phyloP scores from a whole-genome alignment of 768 basidiomycete genomes.

The Leccinum sublutescens region DNA sequence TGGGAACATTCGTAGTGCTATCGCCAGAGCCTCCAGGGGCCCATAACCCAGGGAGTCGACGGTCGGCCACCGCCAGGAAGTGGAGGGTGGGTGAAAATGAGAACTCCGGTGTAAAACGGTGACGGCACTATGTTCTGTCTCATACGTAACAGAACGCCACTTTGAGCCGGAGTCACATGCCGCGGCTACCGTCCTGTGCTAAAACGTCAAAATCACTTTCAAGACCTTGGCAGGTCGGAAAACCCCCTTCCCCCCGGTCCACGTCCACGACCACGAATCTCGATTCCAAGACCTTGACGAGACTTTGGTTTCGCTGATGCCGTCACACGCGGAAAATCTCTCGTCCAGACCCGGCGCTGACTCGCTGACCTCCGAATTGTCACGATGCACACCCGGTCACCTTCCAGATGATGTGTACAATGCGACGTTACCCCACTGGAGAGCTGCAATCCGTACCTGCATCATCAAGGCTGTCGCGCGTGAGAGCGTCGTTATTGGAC shows the following conservation, averaged over 20 bases:
- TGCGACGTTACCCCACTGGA: slow-evolving; percentile 60
- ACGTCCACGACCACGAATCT: neutral
- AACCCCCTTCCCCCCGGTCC: neutral
- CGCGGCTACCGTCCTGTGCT: too few relatives aligned
- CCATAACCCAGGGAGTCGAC: too few relatives aligned
- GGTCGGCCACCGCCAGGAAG: too few relatives aligned
- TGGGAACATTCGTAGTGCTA: too few relatives aligned
- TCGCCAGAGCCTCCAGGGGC: too few relatives aligned
- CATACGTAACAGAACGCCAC: too few relatives aligned
- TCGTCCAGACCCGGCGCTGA: neutral
- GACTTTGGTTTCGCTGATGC: slow-evolving; percentile 1
- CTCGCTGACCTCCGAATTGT: neutral
- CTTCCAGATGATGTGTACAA: slow-evolving; percentile 58
- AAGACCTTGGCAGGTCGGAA: too few relatives aligned
- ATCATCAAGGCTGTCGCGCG: slow-evolving; percentile 52
- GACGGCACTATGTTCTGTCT: too few relatives aligned
- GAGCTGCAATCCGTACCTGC: slow-evolving; percentile 53
- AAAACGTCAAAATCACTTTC: too few relatives aligned
- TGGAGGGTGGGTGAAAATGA: too few relatives aligned
- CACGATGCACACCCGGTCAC: slow-evolving; percentile 12
- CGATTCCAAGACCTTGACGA: neutral
- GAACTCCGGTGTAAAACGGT: too few relatives aligned
- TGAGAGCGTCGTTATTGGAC: slow-evolving; percentile 62
- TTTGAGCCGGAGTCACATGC: too few relatives aligned
- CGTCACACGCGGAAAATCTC: neutral